Percentiles rank a stretch among this genome's conserved stretches.
These are phyloP conservation scores for Geranium incanum DNA, from an alignment of 441 rosid species.

Conservation along the genomic window DNA sequence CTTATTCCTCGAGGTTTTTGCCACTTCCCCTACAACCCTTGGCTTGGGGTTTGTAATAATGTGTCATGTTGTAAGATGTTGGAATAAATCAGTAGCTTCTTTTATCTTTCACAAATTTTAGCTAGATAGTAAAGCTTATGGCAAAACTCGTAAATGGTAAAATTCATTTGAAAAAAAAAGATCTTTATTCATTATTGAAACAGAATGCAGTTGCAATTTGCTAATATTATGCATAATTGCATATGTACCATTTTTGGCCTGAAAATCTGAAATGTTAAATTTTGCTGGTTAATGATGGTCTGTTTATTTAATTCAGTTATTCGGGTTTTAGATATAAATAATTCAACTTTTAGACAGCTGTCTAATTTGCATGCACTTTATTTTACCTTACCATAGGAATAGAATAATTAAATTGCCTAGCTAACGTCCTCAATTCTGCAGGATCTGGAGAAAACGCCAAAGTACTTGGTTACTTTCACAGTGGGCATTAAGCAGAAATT, in stretches of 20 bases:
- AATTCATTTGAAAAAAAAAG: too few relatives aligned
- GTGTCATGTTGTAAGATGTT: not conserved
- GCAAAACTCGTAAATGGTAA: too few relatives aligned
- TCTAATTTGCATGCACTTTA: not conserved
- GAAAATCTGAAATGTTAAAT: not conserved
- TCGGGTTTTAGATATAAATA: not conserved
- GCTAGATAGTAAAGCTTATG: not conserved
- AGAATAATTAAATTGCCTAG: not conserved
- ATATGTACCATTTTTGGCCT: not conserved
- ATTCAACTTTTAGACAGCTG: not conserved
- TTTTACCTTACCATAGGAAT: not conserved
- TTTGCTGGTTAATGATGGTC: not conserved
- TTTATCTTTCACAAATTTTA: not conserved
- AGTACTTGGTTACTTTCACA: constrained; percentile 55
- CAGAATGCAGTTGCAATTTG: not conserved
- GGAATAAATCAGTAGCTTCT: not conserved
- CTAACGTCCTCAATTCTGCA: constrained; percentile 26
- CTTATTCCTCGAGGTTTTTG: too few relatives aligned
- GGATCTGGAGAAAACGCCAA: constrained; percentile 63
- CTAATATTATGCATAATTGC: not conserved
- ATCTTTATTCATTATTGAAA: not conserved
- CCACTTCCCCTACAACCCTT: not conserved
- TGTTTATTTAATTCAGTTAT: too few relatives aligned
- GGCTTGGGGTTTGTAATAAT: not conserved
- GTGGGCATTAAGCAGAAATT: constrained; percentile 55